A percentile compares a stretch with the other conserved stretches of the same genome.
phyloP scores from a whole-genome alignment of 2,329 filamentous ascomycete genomes.

The Bipolaris zeicola region DNA sequence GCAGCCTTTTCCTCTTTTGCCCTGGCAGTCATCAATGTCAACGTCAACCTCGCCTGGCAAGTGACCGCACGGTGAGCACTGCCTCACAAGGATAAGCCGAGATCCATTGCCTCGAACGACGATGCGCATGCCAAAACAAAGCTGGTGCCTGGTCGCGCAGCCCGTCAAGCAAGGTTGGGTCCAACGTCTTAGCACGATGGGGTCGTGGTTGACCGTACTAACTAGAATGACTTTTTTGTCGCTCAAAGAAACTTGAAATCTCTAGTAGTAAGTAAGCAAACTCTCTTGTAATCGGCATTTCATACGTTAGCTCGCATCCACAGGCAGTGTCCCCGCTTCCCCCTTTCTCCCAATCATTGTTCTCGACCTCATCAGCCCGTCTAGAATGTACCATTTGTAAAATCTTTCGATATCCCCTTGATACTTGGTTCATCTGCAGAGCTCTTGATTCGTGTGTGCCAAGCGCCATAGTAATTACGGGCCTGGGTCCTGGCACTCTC shows the following conservation, averaged over 20 bases:
- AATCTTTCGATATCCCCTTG: slow-evolving; percentile 34
- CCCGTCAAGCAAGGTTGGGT: slow-evolving; percentile 35
- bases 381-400: slow-evolving; percentile 47
- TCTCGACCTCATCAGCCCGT: slow-evolving; percentile 51
- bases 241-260: slow-evolving; percentile 56
- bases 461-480: slow-evolving; percentile 41
- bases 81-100: slow-evolving; percentile 57
- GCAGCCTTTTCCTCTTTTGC: not conserved
- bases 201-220: slow-evolving; percentile 46
- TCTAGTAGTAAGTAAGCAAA: slow-evolving; percentile 2
- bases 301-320: not conserved
- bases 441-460: slow-evolving; percentile 37
- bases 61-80: slow-evolving; percentile 60
- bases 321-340: slow-evolving; percentile 52
- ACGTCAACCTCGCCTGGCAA: slow-evolving; percentile 60
- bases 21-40: slow-evolving; percentile 53
- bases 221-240: slow-evolving; percentile 54
- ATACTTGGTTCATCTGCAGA: slow-evolving; percentile 36
- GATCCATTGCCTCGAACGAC: slow-evolving; percentile 49
- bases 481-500: slow-evolving; percentile 35
- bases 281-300: not conserved
- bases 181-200: slow-evolving; percentile 34
- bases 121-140: slow-evolving; percentile 55
- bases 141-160: slow-evolving; percentile 53
- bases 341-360: slow-evolving; percentile 59